Conservation (phyloP, 441 rosid species). For the Populus trichocarpa region DNA sequence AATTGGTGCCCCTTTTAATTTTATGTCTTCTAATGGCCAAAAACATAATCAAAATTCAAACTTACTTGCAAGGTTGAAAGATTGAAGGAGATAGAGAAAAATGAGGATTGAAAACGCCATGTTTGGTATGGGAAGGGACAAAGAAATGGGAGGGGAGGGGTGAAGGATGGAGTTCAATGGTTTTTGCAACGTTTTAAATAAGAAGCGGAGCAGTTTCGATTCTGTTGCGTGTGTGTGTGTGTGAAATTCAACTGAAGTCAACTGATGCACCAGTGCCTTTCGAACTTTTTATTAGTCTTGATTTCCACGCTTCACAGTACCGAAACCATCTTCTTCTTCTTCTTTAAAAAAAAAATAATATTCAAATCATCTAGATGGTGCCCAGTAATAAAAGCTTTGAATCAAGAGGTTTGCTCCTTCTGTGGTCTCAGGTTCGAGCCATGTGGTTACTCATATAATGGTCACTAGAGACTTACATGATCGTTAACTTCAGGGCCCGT, state of each 20-base stretch:
- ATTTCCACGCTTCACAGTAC: too few relatives aligned
- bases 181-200: neutral
- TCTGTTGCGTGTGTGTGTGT: neutral
- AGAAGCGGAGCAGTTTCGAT: neutral
- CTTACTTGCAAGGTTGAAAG: constrained; percentile 42
- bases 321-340: too few relatives aligned
- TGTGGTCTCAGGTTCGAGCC: too few relatives aligned
- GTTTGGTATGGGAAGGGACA: neutral
- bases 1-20: neutral
- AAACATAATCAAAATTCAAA: neutral
- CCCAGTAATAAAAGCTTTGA: too few relatives aligned
- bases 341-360: too few relatives aligned
- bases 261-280: constrained; percentile 1
- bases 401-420: too few relatives aligned
- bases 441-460: too few relatives aligned
- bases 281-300: too few relatives aligned
- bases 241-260: neutral
- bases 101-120: constrained; percentile 17
- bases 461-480: too few relatives aligned
- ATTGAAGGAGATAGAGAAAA: constrained; percentile 29
- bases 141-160: constrained; percentile 5
- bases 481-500: too few relatives aligned
- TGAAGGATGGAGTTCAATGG: neutral
- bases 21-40: neutral
- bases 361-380: too few relatives aligned